Evolutionary conservation across 768 basidiomycete genomes (phyloP).

Genomic region (Lactarius evosmus): DNA sequence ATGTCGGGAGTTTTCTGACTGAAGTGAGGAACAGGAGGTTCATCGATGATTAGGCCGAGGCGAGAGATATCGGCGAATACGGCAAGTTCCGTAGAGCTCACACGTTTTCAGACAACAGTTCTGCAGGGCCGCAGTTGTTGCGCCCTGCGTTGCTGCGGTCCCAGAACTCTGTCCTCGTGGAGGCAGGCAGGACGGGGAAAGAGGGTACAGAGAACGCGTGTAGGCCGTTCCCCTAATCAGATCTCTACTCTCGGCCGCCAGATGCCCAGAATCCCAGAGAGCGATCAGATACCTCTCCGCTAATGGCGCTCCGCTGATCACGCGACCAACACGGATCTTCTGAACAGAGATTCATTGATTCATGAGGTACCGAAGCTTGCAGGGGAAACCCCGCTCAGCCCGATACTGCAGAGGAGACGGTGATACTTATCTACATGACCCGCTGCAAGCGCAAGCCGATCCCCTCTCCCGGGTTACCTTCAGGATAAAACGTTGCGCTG

Average conservation of each 20-base stretch:
- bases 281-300: slow-evolving; percentile 1
- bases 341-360: no score
- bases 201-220: background rate
- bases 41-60: background rate
- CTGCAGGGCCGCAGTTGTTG: background rate
- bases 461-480: background rate
- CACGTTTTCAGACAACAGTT: background rate
- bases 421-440: background rate
- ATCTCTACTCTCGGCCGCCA: background rate
- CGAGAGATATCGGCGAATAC: background rate
- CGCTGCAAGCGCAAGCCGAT: background rate
- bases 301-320: background rate
- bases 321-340: background rate
- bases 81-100: background rate
- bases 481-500: background rate
- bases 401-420: background rate
- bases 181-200: background rate
- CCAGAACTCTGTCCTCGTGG: background rate
- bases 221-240: background rate
- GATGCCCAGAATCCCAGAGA: background rate
- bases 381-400: background rate
- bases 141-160: background rate
- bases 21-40: background rate
- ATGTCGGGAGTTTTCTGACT: background rate
- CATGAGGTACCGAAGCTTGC: background rate